Evolutionary conservation across 768 basidiomycete species (phyloP), one percentile per base, ranked within the genome.

Genomic region (Dentipellis fragilis): DNA sequence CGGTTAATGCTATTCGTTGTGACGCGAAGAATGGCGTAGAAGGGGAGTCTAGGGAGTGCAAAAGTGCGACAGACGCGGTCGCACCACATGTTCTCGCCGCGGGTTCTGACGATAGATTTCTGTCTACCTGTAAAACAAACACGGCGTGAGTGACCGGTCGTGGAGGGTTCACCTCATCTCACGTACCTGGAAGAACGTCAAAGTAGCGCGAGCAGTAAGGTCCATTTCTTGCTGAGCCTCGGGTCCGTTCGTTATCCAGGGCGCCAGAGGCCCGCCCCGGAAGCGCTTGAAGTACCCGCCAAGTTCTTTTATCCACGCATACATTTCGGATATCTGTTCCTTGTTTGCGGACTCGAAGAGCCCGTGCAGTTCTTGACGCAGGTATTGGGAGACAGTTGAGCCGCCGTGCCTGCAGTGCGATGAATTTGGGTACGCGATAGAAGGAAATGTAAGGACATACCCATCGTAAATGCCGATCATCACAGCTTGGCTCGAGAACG

Each of bases 231-330:
- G 63, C 1, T 64, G 61, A 12, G 63, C 61, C 53, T 57, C 56
- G 34, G 9, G 52, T 21, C 49, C 49, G 4, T 62, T 60, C 10
- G 70, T 65, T 19, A 75, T 63, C 89, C 88, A 92, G 10, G 87
- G 85, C 2, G 76, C 66, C 34, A 96, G 73, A 2, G 76, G 82
- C 10, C 93, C 93, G 8, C 93, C 93, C 61, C 72, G 76, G 70
- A 89, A 97, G 50, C 93, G 80, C 64, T 84, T 87, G 68, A 93
- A 97, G 68, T 97, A 97, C 14, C 93, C 93, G 7, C 91, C 92
- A 6, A 85, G 68, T 63, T 85, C 83, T 60, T 85, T 85, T 52
- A 85, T 78, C 84, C 87, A 91, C 10, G 74, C 75, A 62, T 81
- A 86, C 19, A 91, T 70, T 34, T 89, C 87, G 4, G 88, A 85